Evolutionary conservation across 1,284 basidiomycete genomes (phyloP).

Genomic region (Microbotryum lychnidis-dioicae): DNA sequence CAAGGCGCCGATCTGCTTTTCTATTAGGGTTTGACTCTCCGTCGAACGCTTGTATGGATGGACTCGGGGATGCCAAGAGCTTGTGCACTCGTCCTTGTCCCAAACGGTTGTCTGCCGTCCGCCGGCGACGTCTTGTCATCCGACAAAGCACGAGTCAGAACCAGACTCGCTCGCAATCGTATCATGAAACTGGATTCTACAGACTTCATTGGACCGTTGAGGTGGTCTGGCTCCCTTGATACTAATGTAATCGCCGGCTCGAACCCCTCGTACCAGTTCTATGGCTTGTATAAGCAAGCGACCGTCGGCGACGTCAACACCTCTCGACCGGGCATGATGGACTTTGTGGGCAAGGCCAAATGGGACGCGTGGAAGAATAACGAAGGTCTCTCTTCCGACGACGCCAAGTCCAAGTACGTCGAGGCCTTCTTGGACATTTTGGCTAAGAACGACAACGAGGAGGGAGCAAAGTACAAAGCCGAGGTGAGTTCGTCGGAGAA

Average conservation of each 20-base stretch:
- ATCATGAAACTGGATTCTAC: too few species aligned
- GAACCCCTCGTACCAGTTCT: constrained; percentile 56
- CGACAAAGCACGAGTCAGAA: too few species aligned
- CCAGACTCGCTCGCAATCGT: too few species aligned
- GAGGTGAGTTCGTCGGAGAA: constrained; percentile 16
- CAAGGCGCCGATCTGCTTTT: too few species aligned
- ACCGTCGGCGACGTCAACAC: constrained; percentile 65
- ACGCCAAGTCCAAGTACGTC: constrained; percentile 64
- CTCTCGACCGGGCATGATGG: constrained; percentile 59
- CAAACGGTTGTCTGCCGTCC: too few species aligned
- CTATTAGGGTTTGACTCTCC: too few species aligned
- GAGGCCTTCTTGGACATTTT: constrained; percentile 48
- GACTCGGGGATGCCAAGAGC: too few species aligned
- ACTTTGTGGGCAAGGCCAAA: constrained; percentile 74
- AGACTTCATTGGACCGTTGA: too few species aligned
- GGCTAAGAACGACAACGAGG: constrained; percentile 26
- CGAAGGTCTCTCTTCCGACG: constrained; percentile 65
- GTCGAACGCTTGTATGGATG: too few species aligned
- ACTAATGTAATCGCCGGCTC: background rate
- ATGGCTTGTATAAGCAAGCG: constrained; percentile 86
- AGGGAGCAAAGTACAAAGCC: constrained; percentile 25
- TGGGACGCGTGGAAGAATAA: constrained; percentile 77
- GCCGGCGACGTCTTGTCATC: too few species aligned
- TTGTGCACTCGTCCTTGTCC: too few species aligned
- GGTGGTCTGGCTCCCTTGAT: background rate